Base-by-base conservation (phyloP, 2,329 filamentous ascomycete genomes). In the Fusarium tricinctum region DNA sequence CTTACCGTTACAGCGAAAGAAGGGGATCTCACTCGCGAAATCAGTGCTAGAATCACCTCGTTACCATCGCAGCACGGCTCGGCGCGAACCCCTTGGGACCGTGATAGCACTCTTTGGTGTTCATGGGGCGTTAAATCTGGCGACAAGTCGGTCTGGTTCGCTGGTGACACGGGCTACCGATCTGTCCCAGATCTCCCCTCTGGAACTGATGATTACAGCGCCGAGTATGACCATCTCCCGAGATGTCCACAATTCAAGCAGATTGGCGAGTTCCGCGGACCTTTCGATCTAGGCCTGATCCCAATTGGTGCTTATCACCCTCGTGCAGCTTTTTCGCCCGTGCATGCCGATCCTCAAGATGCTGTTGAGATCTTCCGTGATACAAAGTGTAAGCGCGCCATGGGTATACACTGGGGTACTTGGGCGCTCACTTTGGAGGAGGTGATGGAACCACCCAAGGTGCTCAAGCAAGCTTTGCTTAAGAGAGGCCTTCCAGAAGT, bases 351-450 rank as follows among this genome's bases (percentile, higher is more conserved):
- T 76, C 95, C 95, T 0, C 90, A 89, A 70, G 95, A 98, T 76
- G 88, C 91, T 1, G 94, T 97, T 38, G 93, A 96, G 73, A 97
- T 98, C 71, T 97, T 97, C 78, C 79, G 84, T 8, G 94, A 97
- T 73, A 97, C 93, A 1, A 86, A 86, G 70, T 97, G 94, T 81
- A 84, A 87, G 73, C 83, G 81, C 19, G 94, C 94, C 22, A 84
- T 97, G 81, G 94, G 88, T 3, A 97, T 97, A 72, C 95, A 97
- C 76, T 97, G 94, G 94, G 94, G 94, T 4, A 90, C 92, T 0
- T 97, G 94, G 93, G 90, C 92, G 1, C 79, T 97, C 71, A 97
- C 94, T 0, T 85, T 88, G 63, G 95, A 98, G 79, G 91, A 94
- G 61, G 91, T 97, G 2, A 78, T 94, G 58, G 94, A 97, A 80